Percentiles rank a stretch among this genome's conserved stretches.
Conservation (phyloP, 805 yeast species). For the Zygotorulaspora florentina region DNA sequence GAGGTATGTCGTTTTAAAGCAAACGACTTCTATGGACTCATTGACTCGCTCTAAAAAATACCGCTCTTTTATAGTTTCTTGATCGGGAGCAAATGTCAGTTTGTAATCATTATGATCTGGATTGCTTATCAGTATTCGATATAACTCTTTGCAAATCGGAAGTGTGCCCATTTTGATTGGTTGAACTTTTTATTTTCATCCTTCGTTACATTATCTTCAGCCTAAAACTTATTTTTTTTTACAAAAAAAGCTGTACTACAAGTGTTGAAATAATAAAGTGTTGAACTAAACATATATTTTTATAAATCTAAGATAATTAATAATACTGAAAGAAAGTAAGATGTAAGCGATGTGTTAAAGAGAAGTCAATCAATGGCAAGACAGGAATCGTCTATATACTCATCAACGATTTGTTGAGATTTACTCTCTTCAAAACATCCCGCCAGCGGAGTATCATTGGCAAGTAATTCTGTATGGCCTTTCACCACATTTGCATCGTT, state of each 20-base stretch:
- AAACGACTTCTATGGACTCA: conserved; percentile 30
- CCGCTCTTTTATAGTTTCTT: conserved; percentile 6
- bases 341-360: neutral
- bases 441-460: conserved; percentile 8
- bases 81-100: conserved; percentile 22
- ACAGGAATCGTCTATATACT: neutral
- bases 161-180: neutral
- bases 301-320: neutral
- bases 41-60: conserved; percentile 13
- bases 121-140: conserved; percentile 9
- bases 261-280: no score
- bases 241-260: no score
- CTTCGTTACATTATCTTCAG: no score
- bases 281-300: conserved; percentile 2
- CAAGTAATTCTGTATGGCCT: conserved; percentile 6
- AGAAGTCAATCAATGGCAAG: conserved; percentile 1
- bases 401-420: conserved; percentile 3
- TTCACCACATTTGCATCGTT: conserved; percentile 7
- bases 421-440: conserved; percentile 3
- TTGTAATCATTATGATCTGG: conserved; percentile 2
- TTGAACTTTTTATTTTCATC: neutral
- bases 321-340: neutral
- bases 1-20: conserved; percentile 33
- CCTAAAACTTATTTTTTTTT: neutral
- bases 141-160: conserved; percentile 17